Base-by-base conservation (phyloP, 306 rosid genomes). In the Malus sylvestris region DNA sequence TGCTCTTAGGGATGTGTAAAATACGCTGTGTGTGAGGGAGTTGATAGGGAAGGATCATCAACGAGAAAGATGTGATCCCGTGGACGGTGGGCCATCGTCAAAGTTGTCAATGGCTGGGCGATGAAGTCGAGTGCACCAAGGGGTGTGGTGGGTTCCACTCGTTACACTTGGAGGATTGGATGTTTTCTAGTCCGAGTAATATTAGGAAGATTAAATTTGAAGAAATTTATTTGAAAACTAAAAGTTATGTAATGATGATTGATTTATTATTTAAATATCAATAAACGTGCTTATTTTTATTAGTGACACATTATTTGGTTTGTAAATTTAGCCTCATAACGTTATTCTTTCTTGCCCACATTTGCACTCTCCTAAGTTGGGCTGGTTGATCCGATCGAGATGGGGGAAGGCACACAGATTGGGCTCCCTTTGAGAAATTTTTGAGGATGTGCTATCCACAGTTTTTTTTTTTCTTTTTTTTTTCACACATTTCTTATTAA, bases 61-160 rank as follows among this genome's bases (percentile, higher is more conserved):
- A 7, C 23, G 44, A 30, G 22, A 63, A 32, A 15, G 74, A 57
- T 69, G 80, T 62, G 73, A 70, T 62, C 77, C 46, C 78, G 82
- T 73, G 80, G 71, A 45, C 74, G 7, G 85, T 55, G 78, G 87
- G 49, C 85, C 83, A 25, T 55, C 27, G 10, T 68, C 29, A 78
- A 62, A 77, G 85, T 75, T 80, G 82, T 77, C 82, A 80, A 81
- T 33, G 71, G 79, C 22, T 71, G 80, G 73, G 63, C 15, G 14
- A 46, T 33, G 77, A 65, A 62, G 72, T 79, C 76, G 83, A 83
- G 78, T 74, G 81, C 83, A 74, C 68, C 62, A 42, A 70, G 82
- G 61, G n/a, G 8, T 51, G 4, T 63, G 68, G 66, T 62, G 86
- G 76, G 76, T 55, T 38, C 68, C 57, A 42, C 8, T 22, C 59